Conservation (phyloP, 768 basidiomycete genomes). For the Mycena sanguinolenta region DNA sequence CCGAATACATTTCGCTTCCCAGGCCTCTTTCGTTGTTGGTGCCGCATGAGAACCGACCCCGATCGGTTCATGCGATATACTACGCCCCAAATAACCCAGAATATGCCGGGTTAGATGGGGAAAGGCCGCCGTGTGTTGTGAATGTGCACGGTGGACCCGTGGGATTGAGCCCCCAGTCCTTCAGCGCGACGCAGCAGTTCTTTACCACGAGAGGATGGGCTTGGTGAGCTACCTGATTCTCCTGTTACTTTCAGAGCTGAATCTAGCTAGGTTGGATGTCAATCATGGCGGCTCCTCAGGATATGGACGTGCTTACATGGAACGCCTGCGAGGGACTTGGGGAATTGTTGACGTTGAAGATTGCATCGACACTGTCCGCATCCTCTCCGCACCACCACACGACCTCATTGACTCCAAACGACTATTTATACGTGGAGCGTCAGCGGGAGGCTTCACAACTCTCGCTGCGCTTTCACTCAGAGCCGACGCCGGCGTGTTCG, state of each 20-base stretch:
- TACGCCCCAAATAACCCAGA: constrained; percentile 77
- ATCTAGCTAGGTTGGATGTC: constrained; percentile 69
- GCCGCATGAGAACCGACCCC: constrained; percentile 43
- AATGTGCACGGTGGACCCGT: constrained; percentile 84
- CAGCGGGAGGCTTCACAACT: constrained; percentile 81
- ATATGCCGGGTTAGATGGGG: constrained; percentile 63
- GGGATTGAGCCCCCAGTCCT: constrained; percentile 54
- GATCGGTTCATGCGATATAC: constrained; percentile 70
- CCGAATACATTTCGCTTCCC: constrained; percentile 58
- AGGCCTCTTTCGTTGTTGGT: constrained; percentile 57
- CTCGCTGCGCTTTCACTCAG: constrained; percentile 62
- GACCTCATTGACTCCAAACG: constrained; percentile 74
- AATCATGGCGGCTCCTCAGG: constrained; percentile 84
- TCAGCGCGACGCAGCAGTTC: constrained; percentile 70
- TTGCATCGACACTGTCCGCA: constrained; percentile 66
- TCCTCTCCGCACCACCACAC: constrained; percentile 60
- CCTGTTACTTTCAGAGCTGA: not conserved
- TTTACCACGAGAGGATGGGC: constrained; percentile 80
- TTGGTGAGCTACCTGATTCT: constrained; percentile 57
- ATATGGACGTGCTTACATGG: constrained; percentile 77
- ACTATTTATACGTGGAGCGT: constrained; percentile 77
- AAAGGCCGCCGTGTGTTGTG: constrained; percentile 78
- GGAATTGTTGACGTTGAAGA: constrained; percentile 82
- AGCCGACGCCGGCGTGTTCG: constrained; percentile 62
- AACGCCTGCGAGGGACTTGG: constrained; percentile 76